Percentiles rank a stretch among this genome's conserved stretches.
Conservation (phyloP, 441 rosid species). For the Pelargonium cotyledonis region DNA sequence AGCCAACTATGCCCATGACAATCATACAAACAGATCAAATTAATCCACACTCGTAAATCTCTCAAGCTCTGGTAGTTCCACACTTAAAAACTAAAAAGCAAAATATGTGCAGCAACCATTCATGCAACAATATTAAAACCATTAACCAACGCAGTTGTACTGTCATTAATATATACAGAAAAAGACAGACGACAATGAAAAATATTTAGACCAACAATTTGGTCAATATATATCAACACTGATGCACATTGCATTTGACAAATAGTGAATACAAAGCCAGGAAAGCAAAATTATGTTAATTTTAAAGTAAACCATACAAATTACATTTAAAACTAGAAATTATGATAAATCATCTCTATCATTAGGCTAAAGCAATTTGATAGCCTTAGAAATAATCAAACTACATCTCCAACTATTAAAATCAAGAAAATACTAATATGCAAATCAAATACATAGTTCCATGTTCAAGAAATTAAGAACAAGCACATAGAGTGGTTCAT, state of each 20-base stretch:
- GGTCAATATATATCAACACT: not conserved
- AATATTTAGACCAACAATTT: too few relatives aligned
- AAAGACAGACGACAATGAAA: not conserved
- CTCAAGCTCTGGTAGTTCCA: not conserved
- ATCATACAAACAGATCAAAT: not conserved
- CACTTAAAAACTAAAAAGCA: not conserved
- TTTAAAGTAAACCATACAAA: not conserved
- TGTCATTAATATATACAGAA: not conserved
- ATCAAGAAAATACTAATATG: not conserved
- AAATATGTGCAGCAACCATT: not conserved
- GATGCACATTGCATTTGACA: not conserved
- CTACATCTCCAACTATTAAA: not conserved
- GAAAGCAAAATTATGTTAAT: not conserved
- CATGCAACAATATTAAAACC: conserved; percentile 4
- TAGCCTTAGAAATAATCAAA: conserved; percentile 1
- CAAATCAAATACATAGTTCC: too few relatives aligned
- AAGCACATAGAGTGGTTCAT: too few relatives aligned
- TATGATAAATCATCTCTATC: not conserved
- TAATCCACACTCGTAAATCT: too few relatives aligned
- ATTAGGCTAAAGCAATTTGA: not conserved
- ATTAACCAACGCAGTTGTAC: not conserved
- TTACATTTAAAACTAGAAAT: not conserved
- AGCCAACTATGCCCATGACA: not conserved
- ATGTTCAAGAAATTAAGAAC: not conserved
- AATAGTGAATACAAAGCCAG: not conserved